Percentiles rank a stretch among this genome's conserved stretches.
These are phyloP conservation scores for Podospora australis DNA, from an alignment of 495 filamentous ascomycete species.

Conservation along the genomic window DNA sequence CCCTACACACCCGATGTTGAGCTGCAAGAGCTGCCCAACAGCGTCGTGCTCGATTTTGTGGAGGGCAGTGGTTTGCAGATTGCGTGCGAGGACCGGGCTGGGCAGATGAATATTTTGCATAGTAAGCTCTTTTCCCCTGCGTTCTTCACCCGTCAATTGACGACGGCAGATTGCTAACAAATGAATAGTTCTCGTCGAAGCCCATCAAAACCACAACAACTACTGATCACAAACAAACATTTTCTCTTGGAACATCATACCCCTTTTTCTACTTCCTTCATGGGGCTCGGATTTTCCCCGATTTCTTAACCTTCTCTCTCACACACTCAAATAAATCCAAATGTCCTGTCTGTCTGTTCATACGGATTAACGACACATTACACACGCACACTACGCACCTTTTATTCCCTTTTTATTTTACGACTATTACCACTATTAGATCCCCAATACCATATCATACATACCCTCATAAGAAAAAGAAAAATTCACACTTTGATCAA, in stretches of 20 bases:
- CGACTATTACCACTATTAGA: not conserved
- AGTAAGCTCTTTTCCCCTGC: conserved; percentile 52
- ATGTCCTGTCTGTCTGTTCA: too few relatives aligned
- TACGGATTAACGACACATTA: too few relatives aligned
- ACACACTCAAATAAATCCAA: too few relatives aligned
- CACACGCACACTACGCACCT: conserved; percentile 2
- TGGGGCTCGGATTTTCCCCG: not conserved
- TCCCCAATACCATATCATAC: not conserved
- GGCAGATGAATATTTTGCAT: conserved; percentile 60
- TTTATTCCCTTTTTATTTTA: conserved; percentile 1
- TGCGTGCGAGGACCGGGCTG: conserved; percentile 71
- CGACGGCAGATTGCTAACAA: not conserved
- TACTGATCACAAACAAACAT: not conserved
- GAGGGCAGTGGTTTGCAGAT: conserved; percentile 81
- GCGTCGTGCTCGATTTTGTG: conserved; percentile 74
- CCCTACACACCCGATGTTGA: conserved; percentile 83
- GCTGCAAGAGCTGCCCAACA: conserved; percentile 79
- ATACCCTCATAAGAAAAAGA: not conserved
- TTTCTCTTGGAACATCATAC: not conserved
- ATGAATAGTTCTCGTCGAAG: not conserved
- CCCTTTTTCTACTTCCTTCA: not conserved
- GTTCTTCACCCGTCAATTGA: not conserved
- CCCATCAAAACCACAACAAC: not conserved
- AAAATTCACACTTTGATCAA: too few relatives aligned
- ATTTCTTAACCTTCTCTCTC: too few relatives aligned